Base-by-base conservation (phyloP, 2,329 filamentous ascomycete genomes). In the Colletotrichum chrysophilum region DNA sequence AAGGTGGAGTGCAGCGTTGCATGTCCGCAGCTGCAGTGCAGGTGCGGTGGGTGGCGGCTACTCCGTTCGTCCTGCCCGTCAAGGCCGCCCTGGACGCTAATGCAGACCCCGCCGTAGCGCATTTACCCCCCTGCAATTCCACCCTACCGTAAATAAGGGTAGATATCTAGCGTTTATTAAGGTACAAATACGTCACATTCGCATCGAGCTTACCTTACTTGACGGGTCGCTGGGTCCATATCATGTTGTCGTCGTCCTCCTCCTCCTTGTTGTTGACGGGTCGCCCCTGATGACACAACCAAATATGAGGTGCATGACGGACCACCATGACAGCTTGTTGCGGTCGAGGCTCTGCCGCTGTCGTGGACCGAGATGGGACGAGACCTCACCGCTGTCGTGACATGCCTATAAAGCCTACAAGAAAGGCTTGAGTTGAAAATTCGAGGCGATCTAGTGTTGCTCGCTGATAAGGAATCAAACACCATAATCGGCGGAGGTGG, bases 121-220 rank as follows among this genome's bases (percentile, higher is more conserved):
- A 9, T 34, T 13, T 36, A 52, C n/a, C 67, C 69, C 70, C 58
- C 9, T 68, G 48, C 26, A 21, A 62, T 24, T 52, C 73, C 64
- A 75, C 70, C 43, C 38, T 75, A 73, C 73, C 70, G 73, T 75
- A 48, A 65, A 61, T 14, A 65, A 56, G 60, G 36, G 28, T 66
- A n/a, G 28, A 28, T 26, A 30, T 60, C 43, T 60, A 69, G 70
- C 70, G 64, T 73, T 75, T 69, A 24, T 58, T 56, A 75, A 68
- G 70, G 58, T 74, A 58, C 70, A 16, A 32, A 55, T 75, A 61
- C 61, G 61, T 61, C 30, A 69, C 26, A 34, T 64, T 24, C 58
- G 30, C 18, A 34, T 32, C 30, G 58, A 32, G 28, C 24, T 26
- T 26, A 60, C 38, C 66, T 69, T 36, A 56, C 26, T 64, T 48